Percentiles rank a stretch among this genome's conserved stretches.
Evolutionary conservation across 225 moss, liverwort and hornwort species (phyloP).

Genomic region (Pseudisothecium myosuroides): DNA sequence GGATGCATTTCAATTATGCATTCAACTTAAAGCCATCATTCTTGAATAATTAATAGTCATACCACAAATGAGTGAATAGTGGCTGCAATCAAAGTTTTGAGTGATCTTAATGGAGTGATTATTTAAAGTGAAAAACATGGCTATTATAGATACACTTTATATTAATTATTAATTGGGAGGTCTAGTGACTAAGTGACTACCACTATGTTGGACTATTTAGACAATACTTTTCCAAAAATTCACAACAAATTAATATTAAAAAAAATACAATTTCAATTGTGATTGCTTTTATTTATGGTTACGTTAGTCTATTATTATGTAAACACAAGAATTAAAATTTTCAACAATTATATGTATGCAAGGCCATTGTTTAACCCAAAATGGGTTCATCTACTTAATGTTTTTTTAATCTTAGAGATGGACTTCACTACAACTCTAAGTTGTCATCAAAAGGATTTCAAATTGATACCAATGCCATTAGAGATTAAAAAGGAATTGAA

Average conservation of each 20-base stretch:
- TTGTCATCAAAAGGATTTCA: neutral
- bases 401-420: fast-evolving
- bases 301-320: neutral
- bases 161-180: neutral
- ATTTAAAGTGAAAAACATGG: neutral
- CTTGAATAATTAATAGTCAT: neutral
- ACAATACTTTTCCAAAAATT: neutral
- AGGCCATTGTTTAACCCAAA: neutral
- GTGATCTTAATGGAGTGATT: neutral
- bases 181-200: neutral
- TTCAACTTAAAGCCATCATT: neutral
- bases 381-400: too few species aligned
- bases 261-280: neutral
- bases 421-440: neutral
- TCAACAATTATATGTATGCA: fast-evolving
- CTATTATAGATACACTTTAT: neutral
- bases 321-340: neutral
- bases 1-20: too few species aligned
- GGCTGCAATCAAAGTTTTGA: fast-evolving
- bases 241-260: neutral
- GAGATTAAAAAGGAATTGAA: neutral
- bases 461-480: neutral
- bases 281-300: fast-evolving
- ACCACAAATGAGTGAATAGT: neutral
- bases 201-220: fast-evolving